Base-by-base conservation (phyloP, 257 asterid genomes). In the Rehmannia glutinosa region DNA sequence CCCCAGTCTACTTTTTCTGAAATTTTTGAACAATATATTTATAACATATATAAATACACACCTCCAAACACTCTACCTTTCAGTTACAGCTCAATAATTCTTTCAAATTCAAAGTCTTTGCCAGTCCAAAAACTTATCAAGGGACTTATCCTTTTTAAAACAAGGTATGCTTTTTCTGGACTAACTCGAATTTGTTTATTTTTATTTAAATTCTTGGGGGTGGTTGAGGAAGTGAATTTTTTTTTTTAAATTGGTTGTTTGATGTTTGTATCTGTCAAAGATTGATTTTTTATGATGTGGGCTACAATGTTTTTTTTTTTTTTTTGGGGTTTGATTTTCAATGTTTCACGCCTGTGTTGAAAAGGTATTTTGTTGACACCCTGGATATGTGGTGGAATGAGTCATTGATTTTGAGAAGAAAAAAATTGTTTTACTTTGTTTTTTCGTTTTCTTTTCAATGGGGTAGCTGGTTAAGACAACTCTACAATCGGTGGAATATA, bases 221-320 rank as follows among this genome's bases (percentile, higher is more conserved):
- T 27, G 13, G 27, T 70, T 20, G 47, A 36, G 60, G 62, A 12
- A 20, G 39, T 53, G 35, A 15, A 20, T 19, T 45, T 0, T 33
- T 19, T 45, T 0, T 33, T 32, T 32, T 43, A n/a, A 54, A 32
- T 36, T n/a, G 7, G 39, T 4, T 43, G 39, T 36, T 24, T 25
- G 42, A 32, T 36, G 27, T 35, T 5, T 46, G 36, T 55, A 21
- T 50, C 39, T 32, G 60, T 62, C 62, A 62, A 72, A 77, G 69
- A n/a, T 72, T 71, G 36, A 3, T 62, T 58, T 72, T 71, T 79
- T 71, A 42, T 69, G 66, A 60, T 49, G 70, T 65, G 83, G 77
- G 62, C 57, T 50, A 24, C 52, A 63, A 43, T 21, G 62, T 52
- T 58, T 45, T 7, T 6, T 30, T 9, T 0, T 45, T 12, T 8